Base-by-base conservation (phyloP, 2,329 filamentous ascomycete genomes). In the Tolypocladium endophyticum region DNA sequence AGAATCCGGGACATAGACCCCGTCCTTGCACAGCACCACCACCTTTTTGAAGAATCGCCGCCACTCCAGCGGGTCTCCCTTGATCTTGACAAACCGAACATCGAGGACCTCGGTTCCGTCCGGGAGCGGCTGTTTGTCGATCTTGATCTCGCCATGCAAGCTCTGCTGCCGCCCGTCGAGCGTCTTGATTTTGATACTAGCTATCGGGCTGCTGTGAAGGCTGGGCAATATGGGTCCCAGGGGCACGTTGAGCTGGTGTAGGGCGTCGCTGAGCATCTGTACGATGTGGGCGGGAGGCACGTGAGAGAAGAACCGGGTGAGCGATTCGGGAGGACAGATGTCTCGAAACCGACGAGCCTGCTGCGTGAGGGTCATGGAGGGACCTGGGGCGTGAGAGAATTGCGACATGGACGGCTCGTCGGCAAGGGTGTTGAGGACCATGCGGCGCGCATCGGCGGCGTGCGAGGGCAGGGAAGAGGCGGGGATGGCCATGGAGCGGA, bases 61-160 rank as follows among this genome's bases (percentile, higher is more conserved):
- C 94, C 95, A 99, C 77, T 97, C 93, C 56, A 99, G 76, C 6
- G 94, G 94, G 77, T 99, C 94, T 7, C 94, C 94, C 76, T 96
- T 97, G 58, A 90, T 82, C 76, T 99, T 99, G 65, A 95, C 84
- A 71, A 99, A 97, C 57, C 91, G 83, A 35, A 97, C 89, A 72
- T 97, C 92, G 30, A 92, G 81, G 38, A 93, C 74, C 62, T 89
- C 87, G 64, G 74, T 76, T 12, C 77, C 77, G 58, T 80, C 78
- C 1, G 76, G 82, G 64, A 87, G 80, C 50, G 74, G 71, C 69
- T 84, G 84, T 73, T 77, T 83, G 69, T 93, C 88, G 8, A 94
- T 78, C 16, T 90, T 77, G 54, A 95, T 86, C 68, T 89, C 87
- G 16, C 91, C 90, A 68, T 87, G 87, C 60, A 95, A 70, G 52